Evolutionary conservation across 352 stramenopile species (phyloP), one percentile per base, ranked within the genome.

Genomic region (Phytopythium kandeliae): DNA sequence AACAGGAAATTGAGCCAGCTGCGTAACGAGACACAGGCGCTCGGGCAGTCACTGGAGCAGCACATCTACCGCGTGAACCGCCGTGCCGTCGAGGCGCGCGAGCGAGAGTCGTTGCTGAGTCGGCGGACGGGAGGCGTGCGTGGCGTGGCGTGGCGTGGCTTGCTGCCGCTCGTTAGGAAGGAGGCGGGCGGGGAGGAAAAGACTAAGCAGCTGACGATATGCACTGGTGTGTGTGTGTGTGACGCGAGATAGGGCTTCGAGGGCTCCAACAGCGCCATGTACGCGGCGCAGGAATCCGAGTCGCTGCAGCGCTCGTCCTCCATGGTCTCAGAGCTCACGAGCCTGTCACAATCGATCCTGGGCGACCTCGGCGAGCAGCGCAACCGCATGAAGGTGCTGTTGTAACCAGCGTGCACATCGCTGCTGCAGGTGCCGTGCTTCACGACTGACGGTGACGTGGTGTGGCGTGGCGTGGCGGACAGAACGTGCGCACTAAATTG

Each of bases 261-360:
- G 28, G 71, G 69, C 36, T 69, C 72, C 2, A 91, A 91, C 57
- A 71, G 52, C 11, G 69, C 77, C 43, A 86, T 88, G 69, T 87
- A 89, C 48, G 79, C 79, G 19, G 73, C 74, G 1, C 82, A 91
- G 52, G 82, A 93, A 62, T 81, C 79, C 22, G 80, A 89, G 43
- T 91, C 71, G 62, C 71, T 93, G 37, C 67, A 87, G 53, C 64
- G 78, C 9, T 92, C 80, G 22, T 87, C 76, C 33, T 67, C 84
- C 35, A 93, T 93, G 83, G 77, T 93, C 21, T 83, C 76, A 21
- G 79, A 93, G 48, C 56, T 93, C 30, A 90, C 74, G 31, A 81
- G 62, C 48, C 65, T 92, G 24, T 86, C 78, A 21, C 67, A 84
- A 34, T 81, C 78, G 19, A 85, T 89, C 36, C 56, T 93, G 19